Conservation (phyloP, 2,329 filamentous ascomycete genomes). For the Trichophyton verrucosum region DNA sequence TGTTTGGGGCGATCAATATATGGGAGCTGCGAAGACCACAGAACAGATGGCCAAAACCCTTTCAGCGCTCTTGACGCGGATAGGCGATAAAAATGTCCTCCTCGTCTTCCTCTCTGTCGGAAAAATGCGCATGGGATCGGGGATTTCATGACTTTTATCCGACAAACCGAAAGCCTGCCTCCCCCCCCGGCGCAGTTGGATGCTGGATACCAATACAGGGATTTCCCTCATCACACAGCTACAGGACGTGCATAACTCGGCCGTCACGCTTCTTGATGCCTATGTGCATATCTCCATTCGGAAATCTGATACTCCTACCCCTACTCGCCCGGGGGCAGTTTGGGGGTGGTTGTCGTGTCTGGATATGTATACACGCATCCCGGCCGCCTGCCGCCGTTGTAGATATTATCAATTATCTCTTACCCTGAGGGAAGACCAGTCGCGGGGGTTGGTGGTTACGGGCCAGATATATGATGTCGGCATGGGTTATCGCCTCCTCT, state of each 20-base stretch:
- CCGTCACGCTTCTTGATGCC: not conserved
- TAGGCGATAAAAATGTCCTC: not conserved
- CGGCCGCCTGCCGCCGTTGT: not conserved
- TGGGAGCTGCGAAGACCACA: not conserved
- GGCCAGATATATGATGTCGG: not conserved
- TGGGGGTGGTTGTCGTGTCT: not conserved
- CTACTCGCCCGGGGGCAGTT: not conserved
- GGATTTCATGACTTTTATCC: not conserved
- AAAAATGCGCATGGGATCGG: constrained; percentile 3
- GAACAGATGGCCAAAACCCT: not conserved
- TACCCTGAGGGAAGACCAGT: not conserved
- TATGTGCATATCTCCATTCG: not conserved
- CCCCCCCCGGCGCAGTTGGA: no score
- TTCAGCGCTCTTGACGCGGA: not conserved
- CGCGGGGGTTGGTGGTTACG: not conserved
- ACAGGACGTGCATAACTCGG: not conserved
- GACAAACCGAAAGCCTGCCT: not conserved
- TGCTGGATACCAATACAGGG: not conserved
- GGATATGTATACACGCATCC: not conserved
- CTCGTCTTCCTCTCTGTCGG: not conserved
- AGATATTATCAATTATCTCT: not conserved
- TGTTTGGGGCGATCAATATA: not conserved
- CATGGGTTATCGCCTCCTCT: not conserved
- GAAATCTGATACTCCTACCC: not conserved
- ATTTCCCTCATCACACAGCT: not conserved